Evolutionary conservation across 495 filamentous ascomycete genomes (phyloP), one percentile per base, ranked within the genome.

Genomic region (Parachaetomium inaequale): DNA sequence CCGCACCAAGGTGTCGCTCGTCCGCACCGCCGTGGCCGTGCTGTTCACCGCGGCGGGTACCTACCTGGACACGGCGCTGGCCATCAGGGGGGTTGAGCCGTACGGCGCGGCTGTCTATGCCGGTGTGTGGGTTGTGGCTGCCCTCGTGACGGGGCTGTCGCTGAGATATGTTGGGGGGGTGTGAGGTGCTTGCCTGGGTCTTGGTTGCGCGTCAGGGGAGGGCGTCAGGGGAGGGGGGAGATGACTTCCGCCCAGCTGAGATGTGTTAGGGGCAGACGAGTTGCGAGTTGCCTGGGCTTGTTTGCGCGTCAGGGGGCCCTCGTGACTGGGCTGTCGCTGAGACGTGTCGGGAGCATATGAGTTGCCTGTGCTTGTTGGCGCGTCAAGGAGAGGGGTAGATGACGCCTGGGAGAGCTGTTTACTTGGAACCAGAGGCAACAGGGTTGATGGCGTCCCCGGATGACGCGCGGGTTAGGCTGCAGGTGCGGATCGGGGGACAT

Each of bases 101-200:
- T 70, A 76, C 7, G 92, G 92, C 28, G 88, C 90, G 0, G 75
- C 74, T 12, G 85, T 81, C 0, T 96, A 88, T 79, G 85, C 88
- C 3, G 75, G 76, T 14, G 76, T 92, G 15, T 96, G 90, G 90
- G 83, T 82, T 45, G 59, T 81, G 15, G 87, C 87, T 1, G 81
- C 82, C 0, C 63, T 82, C 59, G 66, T 85, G 38, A 83, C 84
- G 4, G 88, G 88, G 1, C 65, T 79, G 15, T 79, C 74, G 50
- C 84, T 88, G 49, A 75, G 75, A 29, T 72, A 69, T 43, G 70
- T 75, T 15, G 72, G 72, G 26, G 60, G 64, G n/a, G 62, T 66
- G 0, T 70, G 53, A 63, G 43, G 5, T 11, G 5, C 55, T 17
- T 51, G 46, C 58, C 34, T 49, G 28, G 32, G n/a, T 8, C 11